A percentile compares a stretch with the other conserved stretches of the same genome.
These are phyloP conservation scores for Periconia macrospinosa DNA, from an alignment of 2,329 filamentous ascomycete genomes.

Conservation along the genomic window DNA sequence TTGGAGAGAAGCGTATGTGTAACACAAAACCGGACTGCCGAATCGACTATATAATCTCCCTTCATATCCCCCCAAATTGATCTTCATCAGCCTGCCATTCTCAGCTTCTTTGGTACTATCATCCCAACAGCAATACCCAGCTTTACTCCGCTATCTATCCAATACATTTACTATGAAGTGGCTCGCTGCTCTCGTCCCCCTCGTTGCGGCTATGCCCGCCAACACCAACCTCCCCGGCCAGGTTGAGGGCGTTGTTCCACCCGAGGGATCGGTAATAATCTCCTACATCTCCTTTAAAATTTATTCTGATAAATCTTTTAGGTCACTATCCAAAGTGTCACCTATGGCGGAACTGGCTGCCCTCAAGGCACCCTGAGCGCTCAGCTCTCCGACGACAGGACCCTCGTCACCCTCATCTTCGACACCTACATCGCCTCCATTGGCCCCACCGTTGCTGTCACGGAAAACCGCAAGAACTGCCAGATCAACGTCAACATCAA, in stretches of 20 bases:
- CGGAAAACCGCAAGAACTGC: conserved; percentile 56
- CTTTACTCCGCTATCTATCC: conserved; percentile 14
- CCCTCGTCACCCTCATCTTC: conserved; percentile 56
- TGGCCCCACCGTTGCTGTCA: conserved; percentile 47
- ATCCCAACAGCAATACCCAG: conserved; percentile 19
- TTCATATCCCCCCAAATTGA: conserved; percentile 27
- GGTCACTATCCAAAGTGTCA: conserved; percentile 48
- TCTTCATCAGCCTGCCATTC: conserved; percentile 33
- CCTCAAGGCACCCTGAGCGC: conserved; percentile 48
- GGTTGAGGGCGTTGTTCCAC: conserved; percentile 30
- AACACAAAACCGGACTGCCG: conserved; percentile 15
- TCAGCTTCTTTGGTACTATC: conserved; percentile 18
- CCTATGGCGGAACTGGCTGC: conserved; percentile 53
- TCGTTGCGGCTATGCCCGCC: conserved; percentile 32
- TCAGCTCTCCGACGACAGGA: conserved; percentile 47
- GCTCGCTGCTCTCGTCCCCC: conserved; percentile 36
- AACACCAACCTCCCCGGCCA: conserved; percentile 14
- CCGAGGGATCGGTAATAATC: conserved; percentile 28
- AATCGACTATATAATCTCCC: conserved; percentile 36
- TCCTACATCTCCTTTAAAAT: not conserved
- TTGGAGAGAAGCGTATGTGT: conserved; percentile 9
- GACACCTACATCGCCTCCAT: conserved; percentile 55
- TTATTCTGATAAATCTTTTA: conserved; percentile 20
- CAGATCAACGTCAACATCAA: conserved; percentile 56
- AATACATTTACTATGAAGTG: conserved; percentile 41